These are phyloP conservation scores for Aeschynomene evenia DNA, from an alignment of 306 rosid species.

Conservation along the genomic window DNA sequence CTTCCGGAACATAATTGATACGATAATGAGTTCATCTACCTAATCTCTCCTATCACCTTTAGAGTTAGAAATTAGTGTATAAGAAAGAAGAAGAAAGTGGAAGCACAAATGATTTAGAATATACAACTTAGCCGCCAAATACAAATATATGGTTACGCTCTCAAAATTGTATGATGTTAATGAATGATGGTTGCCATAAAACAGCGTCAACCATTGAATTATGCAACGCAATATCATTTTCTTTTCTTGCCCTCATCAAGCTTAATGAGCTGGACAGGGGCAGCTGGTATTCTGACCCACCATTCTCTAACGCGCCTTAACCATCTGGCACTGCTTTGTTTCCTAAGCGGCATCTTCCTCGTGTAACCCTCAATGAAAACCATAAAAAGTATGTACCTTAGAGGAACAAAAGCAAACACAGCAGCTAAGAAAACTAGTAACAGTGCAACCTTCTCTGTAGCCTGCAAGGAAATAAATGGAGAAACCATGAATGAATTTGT, in stretches of 20 bases:
- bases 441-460: constrained; percentile 69
- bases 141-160: background rate
- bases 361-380: constrained; percentile 69
- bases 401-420: constrained; percentile 67
- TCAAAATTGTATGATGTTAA: constrained; percentile 15
- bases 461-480: constrained; percentile 48
- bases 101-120: background rate
- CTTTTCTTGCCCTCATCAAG: constrained; percentile 63
- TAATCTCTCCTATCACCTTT: background rate
- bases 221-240: constrained; percentile 38
- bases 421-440: constrained; percentile 59
- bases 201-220: background rate
- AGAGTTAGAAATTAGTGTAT: background rate
- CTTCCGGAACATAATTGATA: background rate
- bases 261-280: constrained; percentile 80
- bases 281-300: constrained; percentile 97
- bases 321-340: constrained; percentile 63
- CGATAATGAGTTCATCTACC: background rate
- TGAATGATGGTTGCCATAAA: constrained; percentile 9
- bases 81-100: background rate
- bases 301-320: constrained; percentile 77
- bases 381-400: constrained; percentile 47
- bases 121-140: constrained; percentile 22
- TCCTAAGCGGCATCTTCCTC: constrained; percentile 80
- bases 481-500: background rate